Evolutionary conservation across 805 yeast genomes (phyloP).

Genomic region (Monosporozyma siamensis): DNA sequence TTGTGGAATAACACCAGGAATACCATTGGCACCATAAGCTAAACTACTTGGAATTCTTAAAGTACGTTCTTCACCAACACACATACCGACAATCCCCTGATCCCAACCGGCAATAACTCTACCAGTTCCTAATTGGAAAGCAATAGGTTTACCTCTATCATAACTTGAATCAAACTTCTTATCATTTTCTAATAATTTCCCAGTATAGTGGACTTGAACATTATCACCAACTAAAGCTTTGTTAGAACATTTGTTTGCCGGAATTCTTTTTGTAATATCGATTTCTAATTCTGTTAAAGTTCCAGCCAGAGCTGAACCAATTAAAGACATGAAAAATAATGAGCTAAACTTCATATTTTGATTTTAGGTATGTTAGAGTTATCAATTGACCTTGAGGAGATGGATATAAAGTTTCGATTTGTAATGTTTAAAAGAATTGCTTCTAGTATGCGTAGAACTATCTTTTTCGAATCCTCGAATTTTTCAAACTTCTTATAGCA

Average conservation of each 20-base stretch:
- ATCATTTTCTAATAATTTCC: constrained; percentile 52
- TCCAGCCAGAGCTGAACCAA: constrained; percentile 15
- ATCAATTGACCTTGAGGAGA: no score
- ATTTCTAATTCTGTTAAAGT: constrained; percentile 22
- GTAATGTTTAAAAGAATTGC: no score
- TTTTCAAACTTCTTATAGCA: no score
- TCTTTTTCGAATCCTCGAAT: no score
- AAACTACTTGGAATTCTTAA: constrained; percentile 69
- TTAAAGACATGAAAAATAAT: constrained; percentile 2
- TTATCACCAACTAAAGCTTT: constrained; percentile 57
- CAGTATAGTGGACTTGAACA: constrained; percentile 72
- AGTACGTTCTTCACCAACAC: constrained; percentile 79
- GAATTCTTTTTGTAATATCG: constrained; percentile 41
- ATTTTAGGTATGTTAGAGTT: no score
- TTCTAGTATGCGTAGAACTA: no score
- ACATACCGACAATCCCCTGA: constrained; percentile 71
- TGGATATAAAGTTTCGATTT: no score
- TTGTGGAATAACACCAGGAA: constrained; percentile 72
- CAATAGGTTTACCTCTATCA: constrained; percentile 54
- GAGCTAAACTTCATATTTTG: constrained; percentile 5
- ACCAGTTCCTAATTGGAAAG: constrained; percentile 66
- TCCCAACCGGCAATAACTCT: constrained; percentile 90
- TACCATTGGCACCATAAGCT: constrained; percentile 71
- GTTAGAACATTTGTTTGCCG: constrained; percentile 44
- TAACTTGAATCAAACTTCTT: constrained; percentile 67